Conservation (phyloP, 352 stramenopile genomes). For the Peronospora farinosa region DNA sequence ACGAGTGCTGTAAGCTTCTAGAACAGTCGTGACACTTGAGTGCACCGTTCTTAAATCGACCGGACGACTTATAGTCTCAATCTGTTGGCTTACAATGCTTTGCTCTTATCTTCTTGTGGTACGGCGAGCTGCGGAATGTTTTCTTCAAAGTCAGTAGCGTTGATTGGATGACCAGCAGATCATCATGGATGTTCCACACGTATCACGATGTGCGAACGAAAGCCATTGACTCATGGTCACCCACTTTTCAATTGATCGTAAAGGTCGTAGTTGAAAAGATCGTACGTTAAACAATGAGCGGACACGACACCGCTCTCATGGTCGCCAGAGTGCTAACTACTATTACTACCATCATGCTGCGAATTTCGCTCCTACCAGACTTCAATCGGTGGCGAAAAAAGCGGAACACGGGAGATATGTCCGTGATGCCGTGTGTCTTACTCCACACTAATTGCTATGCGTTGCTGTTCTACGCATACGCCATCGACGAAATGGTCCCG, state of each 20-base stretch:
- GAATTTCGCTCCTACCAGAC: slow-evolving; percentile 25
- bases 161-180: slow-evolving; percentile 3
- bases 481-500: slow-evolving; percentile 42
- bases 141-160: too few species aligned
- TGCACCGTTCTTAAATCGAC: neutral
- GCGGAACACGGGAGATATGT: slow-evolving; percentile 28
- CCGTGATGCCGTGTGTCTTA: slow-evolving; percentile 27
- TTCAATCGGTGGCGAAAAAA: slow-evolving; percentile 33
- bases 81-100: slow-evolving; percentile 6
- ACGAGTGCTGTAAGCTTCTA: too few species aligned
- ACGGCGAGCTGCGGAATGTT: slow-evolving; percentile 17
- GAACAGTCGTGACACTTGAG: too few species aligned
- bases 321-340: slow-evolving; percentile 26
- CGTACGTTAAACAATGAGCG: slow-evolving; percentile 7
- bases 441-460: slow-evolving; percentile 29
- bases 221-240: neutral
- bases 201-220: neutral
- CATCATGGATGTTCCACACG: slow-evolving; percentile 4
- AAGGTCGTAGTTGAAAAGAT: neutral
- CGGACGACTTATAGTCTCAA: neutral
- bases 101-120: slow-evolving; percentile 17
- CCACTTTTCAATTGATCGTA: slow-evolving; percentile 14
- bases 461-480: slow-evolving; percentile 39
- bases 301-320: slow-evolving; percentile 17
- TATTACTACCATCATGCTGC: slow-evolving; percentile 25